Base-by-base conservation (phyloP, 192 early-diverging fungal species). In the Coemansia sp. region DNA sequence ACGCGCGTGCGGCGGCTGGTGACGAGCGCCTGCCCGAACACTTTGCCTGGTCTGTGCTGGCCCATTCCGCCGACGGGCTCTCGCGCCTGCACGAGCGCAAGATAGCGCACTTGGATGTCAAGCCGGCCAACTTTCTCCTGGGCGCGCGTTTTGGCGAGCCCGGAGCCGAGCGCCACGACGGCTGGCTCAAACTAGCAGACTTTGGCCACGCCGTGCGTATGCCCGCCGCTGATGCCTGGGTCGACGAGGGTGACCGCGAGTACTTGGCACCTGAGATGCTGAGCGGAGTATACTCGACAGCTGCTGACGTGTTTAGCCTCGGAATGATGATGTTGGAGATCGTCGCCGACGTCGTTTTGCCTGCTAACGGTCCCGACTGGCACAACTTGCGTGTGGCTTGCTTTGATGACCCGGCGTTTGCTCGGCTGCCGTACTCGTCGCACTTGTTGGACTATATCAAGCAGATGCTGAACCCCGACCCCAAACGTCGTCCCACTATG, bases 261-360 rank as follows among this genome's bases (percentile, higher is more conserved):
- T 99, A 99, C 66, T 89, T 99, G 77, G 94, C 97, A 8, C 91
- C 92, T 9, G 97, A 99, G 74, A 75, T 96, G 10, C 75, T 98
- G 68, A 82, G 71, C 20, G 87, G 86, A 8, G 69, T 76, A 22
- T 94, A 90, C 82, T 88, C 89, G 63, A 91, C 90, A 40, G 88
- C 91, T 0, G 94, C 93, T 0, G 97, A 99, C 71, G 83, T 99
- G 22, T 98, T 97, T 68, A 97, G 97, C 76, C 86, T 98, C 16
- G 97, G 97, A 10, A 84, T 98, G 73, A 91, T 95, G 52, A 75
- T 97, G 47, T 87, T 97, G 15, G 96, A 99, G 82, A 89, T 97
- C 41, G 74, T 89, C 15, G 90, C 93, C 8, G 91, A 94, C 72
- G 89, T 94, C n/a, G 86, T 93, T 12, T 84, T 96, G 31, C 97